Percentiles rank a stretch among this genome's conserved stretches.
These are phyloP conservation scores for Mycosarcoma mackinlayi DNA, from an alignment of 1,284 basidiomycete species.

Conservation along the genomic window DNA sequence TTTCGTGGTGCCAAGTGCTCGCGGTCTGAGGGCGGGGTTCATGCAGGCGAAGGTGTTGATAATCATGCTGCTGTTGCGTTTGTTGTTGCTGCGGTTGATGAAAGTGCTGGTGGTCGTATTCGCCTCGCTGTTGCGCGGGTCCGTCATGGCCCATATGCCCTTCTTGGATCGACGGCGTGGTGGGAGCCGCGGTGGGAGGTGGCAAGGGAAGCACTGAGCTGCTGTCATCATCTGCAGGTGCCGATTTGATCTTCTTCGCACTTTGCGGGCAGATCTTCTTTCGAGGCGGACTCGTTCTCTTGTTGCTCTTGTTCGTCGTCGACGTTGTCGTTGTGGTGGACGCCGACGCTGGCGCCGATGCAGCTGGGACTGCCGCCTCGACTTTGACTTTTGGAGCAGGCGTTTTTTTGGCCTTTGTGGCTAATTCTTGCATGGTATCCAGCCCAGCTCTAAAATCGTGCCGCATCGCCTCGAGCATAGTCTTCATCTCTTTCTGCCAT, in stretches of 20 bases:
- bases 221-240: neutral
- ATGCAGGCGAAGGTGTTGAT: neutral
- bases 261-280: constrained; percentile 10
- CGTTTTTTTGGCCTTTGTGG: constrained; percentile 2
- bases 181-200: neutral
- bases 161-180: neutral
- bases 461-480: constrained; percentile 13
- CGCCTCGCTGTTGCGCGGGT: neutral
- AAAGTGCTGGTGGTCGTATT: neutral
- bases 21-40: neutral
- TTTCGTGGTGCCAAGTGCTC: neutral
- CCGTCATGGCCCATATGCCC: neutral
- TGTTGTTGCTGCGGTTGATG: neutral
- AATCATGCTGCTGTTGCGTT: neutral
- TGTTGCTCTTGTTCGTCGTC: neutral
- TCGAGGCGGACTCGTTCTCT: constrained; percentile 13
- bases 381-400: neutral
- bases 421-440: constrained; percentile 7
- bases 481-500: constrained; percentile 11
- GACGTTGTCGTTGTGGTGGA: neutral
- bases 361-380: constrained; percentile 1
- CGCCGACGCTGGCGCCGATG: neutral
- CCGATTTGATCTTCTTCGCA: constrained; percentile 20
- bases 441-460: constrained; percentile 12
- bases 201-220: neutral